Base-by-base conservation (phyloP, 805 yeast species). In the Blastobotrys peoriensis region DNA sequence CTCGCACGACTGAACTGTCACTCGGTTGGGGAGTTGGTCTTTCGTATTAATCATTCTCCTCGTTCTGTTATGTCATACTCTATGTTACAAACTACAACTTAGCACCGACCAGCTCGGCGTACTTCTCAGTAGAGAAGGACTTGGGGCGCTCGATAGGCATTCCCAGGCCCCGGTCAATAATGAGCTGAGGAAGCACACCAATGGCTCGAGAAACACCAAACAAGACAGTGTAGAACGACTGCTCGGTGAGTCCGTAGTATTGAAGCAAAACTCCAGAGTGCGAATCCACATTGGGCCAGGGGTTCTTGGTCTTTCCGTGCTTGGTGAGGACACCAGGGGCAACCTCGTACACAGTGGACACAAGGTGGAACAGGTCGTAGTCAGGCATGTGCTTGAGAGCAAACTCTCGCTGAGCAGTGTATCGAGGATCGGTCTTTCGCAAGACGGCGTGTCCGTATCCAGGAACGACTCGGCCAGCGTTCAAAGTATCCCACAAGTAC, bases 381-480 rank as follows among this genome's bases (percentile, higher is more conserved):
- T 75, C 69, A 43, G 77, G 72, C 69, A 81, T 78, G 63, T 73
- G 68, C 38, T 64, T 60, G 57, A 73, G 68, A 43, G 82, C 88
- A 64, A 82, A 83, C 58, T 76, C 76, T 59, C 82, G 71, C 71
- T 80, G 81, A 47, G 89, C 91, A 45, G 75, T 71, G 69, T 79
- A 84, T 58, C 93, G 74, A 49, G 93, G 93, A 65, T 84, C 93
- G 41, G 91, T 79, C 73, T 77, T 79, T 68, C 94, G 75, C 64
- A 84, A 73, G 42, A 84, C 93, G 44, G 93, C 93, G 65, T 84
- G 94, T 39, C 94, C 94, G 69, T 85, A 85, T 50, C 94, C 94
- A 51, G 94, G 94, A 51, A 84, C 80, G 49, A 84, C 93, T 59
- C 88, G 75, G 50, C 86, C 86, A 38, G 80, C 70, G 64, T 81